Base-by-base conservation (phyloP, 148 eudicot genomes). In the Heliosperma pusillum region DNA sequence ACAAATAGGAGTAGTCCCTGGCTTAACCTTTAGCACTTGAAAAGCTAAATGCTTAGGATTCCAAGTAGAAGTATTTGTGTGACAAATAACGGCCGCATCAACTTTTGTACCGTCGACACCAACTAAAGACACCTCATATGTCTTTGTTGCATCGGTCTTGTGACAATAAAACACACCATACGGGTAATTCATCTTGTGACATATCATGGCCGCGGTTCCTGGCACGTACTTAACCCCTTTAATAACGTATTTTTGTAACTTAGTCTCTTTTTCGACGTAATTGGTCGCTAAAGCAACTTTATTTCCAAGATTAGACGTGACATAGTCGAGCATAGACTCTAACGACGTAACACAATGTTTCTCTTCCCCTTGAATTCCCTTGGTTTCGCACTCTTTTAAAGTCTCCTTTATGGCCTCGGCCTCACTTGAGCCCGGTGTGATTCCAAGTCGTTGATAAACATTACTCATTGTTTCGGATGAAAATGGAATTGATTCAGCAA, bases 291-390 rank as follows among this genome's bases (percentile, higher is more conserved):
- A 89, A 2, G 74, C 47, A 15, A 86, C 73, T 7, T 84, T 76
- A 25, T 60, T 78, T 16, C 91, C 91, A 12, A 91, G 72, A 59
- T 78, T 84, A 2, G 92, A 80, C 5, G 71, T 72, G 20, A 79
- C 71, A 74, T 82, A 91, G 72, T 91, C 94, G 11, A 91, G 72
- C 94, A 91, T 91, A 1, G 89, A 78, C 76, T 91, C 97, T 47
- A 91, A 50, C 2, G 97, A 91, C 29, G 97, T 89, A 0, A 92
- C 86, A 45, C 97, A 91, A 22, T 78, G 82, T 73, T 84, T 88
- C 65, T 85, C 84, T 61, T 89, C 90, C 3, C 87, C 86, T 7
- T 74, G n/a, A 5, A 82, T 68, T 11, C 72, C 85, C 13, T 69
- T 78, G 26, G 77, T 76, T 73, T 91, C 92, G 10, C 97, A 89